Percentiles rank a stretch among this genome's conserved stretches.
Evolutionary conservation across 208 protist genomes (phyloP).

Genomic region (Sergeia podlipaevii): DNA sequence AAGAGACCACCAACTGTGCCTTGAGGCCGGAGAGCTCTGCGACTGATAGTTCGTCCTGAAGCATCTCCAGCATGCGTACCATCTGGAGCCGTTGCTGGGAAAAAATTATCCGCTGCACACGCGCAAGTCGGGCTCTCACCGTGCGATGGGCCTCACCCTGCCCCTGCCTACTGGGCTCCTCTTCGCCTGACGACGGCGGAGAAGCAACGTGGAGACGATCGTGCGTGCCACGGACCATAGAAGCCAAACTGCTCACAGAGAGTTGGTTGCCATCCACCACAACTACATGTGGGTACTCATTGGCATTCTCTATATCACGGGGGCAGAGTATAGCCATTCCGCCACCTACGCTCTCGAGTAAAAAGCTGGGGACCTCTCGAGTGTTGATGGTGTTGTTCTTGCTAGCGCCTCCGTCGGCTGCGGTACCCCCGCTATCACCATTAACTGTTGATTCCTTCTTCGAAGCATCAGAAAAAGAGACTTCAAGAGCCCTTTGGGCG

Average conservation of each 20-base stretch:
- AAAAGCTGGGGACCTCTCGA: too few species aligned
- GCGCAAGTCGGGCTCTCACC: not conserved
- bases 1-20: slow-evolving; percentile 64
- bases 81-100: slow-evolving; percentile 37
- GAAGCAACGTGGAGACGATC: slow-evolving; percentile 1
- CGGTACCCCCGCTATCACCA: too few species aligned
- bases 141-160: not conserved
- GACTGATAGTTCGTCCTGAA: slow-evolving; percentile 45
- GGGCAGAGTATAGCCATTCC: slow-evolving; percentile 9
- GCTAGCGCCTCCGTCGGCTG: too few species aligned
- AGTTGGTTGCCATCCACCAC: slow-evolving; percentile 37
- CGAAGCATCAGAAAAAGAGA: too few species aligned
- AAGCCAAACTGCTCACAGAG: slow-evolving; percentile 38
- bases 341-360: too few species aligned
- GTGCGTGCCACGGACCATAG: slow-evolving; percentile 44
- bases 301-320: not conserved
- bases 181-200: not conserved
- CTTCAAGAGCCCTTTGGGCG: too few species aligned
- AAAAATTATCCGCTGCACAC: slow-evolving; percentile 38
- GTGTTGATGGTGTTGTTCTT: too few species aligned
- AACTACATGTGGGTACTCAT: slow-evolving; percentile 24
- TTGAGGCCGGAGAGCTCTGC: slow-evolving; percentile 20
- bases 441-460: too few species aligned
- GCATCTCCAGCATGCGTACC: slow-evolving; percentile 66
- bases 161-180: not conserved